Conservation (phyloP, 768 basidiomycete species). For the Tricholomella constricta region DNA sequence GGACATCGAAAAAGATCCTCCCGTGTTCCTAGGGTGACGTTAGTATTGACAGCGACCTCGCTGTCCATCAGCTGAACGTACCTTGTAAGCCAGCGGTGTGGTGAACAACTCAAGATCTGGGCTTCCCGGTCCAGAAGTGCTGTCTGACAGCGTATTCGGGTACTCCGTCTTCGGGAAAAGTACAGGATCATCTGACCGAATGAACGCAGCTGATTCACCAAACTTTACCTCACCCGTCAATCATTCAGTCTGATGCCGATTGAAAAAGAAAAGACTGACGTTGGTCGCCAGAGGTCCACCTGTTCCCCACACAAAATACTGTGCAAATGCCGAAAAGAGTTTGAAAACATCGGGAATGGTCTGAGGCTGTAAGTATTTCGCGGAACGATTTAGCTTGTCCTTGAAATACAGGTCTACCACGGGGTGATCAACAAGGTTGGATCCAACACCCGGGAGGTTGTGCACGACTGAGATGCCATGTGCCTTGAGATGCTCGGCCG, state of each 20-base stretch:
- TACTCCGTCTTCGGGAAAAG: constrained; percentile 43
- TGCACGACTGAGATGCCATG: constrained; percentile 56
- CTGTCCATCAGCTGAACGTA: constrained; percentile 1
- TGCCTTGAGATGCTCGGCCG: constrained; percentile 52
- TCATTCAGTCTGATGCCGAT: neutral
- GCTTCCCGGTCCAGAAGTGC: constrained; percentile 38
- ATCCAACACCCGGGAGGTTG: constrained; percentile 75
- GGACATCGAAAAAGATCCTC: constrained; percentile 35
- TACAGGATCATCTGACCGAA: constrained; percentile 47
- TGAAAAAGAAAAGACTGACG: constrained; percentile 36
- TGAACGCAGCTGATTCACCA: constrained; percentile 55
- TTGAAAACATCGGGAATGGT: constrained; percentile 28
- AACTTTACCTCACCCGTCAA: constrained; percentile 35
- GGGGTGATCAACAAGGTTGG: constrained; percentile 71
- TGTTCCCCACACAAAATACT: constrained; percentile 43
- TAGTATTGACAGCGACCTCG: neutral
- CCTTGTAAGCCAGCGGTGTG: constrained; percentile 43
- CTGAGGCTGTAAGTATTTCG: constrained; percentile 40
- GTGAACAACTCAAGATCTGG: constrained; percentile 47
- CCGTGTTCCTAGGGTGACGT: constrained; percentile 35
- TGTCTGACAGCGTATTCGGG: constrained; percentile 34
- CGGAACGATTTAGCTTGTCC: constrained; percentile 48
- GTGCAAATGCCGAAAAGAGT: constrained; percentile 32
- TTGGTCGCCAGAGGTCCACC: constrained; percentile 57
- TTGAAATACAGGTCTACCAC: constrained; percentile 52